phyloP scores from a whole-genome alignment of 768 basidiomycete species.

The Tylopilus cervinicoccineus region DNA sequence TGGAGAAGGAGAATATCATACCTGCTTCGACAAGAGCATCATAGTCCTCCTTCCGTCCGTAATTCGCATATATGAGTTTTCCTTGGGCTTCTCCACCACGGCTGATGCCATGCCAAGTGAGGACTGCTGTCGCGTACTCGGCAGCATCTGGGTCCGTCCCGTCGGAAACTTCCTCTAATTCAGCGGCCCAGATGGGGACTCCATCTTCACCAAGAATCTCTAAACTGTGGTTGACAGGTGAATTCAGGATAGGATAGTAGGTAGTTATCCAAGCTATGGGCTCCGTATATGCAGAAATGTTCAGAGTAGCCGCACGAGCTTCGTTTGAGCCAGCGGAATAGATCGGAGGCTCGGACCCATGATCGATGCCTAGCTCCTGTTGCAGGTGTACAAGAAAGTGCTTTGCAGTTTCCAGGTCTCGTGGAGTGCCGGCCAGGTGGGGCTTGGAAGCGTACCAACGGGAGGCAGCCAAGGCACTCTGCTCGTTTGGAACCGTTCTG shows the following conservation, averaged over 20 bases:
- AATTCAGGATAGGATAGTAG: conserved; percentile 76
- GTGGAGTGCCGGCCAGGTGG: conserved; percentile 56
- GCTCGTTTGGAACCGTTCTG: conserved; percentile 50
- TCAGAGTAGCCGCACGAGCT: conserved; percentile 50
- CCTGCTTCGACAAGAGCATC: conserved; percentile 52
- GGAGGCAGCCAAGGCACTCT: conserved; percentile 48
- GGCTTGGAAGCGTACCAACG: conserved; percentile 50
- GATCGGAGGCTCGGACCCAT: conserved; percentile 35
- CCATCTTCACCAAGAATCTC: conserved; percentile 53
- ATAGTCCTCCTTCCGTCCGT: conserved; percentile 61
- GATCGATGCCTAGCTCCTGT: conserved; percentile 41
- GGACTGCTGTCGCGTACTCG: conserved; percentile 51
- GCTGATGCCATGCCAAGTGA: conserved; percentile 69
- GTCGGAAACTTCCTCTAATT: conserved; percentile 64
- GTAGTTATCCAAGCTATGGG: conserved; percentile 61
- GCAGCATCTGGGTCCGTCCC: conserved; percentile 60
- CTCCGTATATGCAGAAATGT: conserved; percentile 36
- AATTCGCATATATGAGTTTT: conserved; percentile 52
- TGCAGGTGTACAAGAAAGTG: conserved; percentile 52
- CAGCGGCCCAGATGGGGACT: conserved; percentile 51
- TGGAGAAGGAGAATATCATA: conserved; percentile 12
- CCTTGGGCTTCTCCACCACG: conserved; percentile 63
- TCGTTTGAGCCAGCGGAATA: conserved; percentile 54
- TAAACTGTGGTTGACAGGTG: conserved; percentile 53
- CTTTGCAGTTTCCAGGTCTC: conserved; percentile 55